These are phyloP conservation scores for Spergularia azorica DNA, from an alignment of 179 eudicot species.

Conservation along the genomic window DNA sequence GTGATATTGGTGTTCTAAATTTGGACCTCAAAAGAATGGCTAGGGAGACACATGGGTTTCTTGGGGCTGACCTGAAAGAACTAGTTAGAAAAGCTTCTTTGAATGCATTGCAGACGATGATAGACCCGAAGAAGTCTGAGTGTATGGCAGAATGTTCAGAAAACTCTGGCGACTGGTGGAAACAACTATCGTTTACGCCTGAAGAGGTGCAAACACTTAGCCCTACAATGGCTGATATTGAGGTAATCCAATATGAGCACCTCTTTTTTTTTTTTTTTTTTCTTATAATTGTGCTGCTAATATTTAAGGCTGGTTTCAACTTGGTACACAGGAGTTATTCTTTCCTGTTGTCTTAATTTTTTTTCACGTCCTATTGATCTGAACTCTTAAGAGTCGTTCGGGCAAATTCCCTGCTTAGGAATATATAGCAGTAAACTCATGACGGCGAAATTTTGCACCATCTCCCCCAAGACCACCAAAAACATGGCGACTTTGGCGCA, in stretches of 20 bases:
- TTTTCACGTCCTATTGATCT: no score
- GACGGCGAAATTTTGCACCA: no score
- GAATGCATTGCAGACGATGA: constrained; percentile 79
- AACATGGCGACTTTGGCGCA: no score
- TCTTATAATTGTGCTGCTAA: not conserved
- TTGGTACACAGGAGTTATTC: no score
- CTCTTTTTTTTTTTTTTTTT: no score
- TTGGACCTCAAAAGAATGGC: constrained; percentile 73
- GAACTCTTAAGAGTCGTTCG: no score
- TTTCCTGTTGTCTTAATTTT: not conserved
- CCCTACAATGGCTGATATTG: constrained; percentile 83
- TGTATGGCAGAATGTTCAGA: constrained; percentile 39
- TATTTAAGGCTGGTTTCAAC: not conserved
- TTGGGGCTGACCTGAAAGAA: constrained; percentile 84
- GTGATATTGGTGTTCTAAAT: constrained; percentile 61
- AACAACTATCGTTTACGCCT: constrained; percentile 48
- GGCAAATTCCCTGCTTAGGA: no score
- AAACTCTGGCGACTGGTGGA: constrained; percentile 69
- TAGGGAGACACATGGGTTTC: constrained; percentile 82
- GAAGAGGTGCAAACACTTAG: constrained; percentile 66
- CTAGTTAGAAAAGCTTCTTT: constrained; percentile 76
- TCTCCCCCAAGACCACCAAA: no score
- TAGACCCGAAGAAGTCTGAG: constrained; percentile 53
- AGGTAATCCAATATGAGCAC: constrained; percentile 44
- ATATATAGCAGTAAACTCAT: no score